Conservation (phyloP, 1,284 basidiomycete genomes). For the Chiua sp. region DNA sequence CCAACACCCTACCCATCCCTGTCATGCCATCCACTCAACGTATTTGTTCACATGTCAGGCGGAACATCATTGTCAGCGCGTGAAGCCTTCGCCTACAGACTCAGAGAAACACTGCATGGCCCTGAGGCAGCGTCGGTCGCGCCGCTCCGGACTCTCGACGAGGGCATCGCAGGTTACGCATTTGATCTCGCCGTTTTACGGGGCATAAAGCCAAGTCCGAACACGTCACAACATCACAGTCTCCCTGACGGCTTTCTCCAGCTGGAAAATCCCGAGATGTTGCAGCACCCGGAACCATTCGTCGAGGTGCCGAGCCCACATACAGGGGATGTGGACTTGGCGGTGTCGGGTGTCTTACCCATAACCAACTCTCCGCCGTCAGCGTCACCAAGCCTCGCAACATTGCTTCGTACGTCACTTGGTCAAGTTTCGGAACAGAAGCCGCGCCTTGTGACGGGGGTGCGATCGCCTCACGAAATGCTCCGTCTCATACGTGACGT, state of each 20-base stretch:
- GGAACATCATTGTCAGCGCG: slow-evolving; percentile 61
- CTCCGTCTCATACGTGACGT: slow-evolving; percentile 64
- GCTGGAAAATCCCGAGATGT: slow-evolving; percentile 10
- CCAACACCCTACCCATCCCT: not conserved
- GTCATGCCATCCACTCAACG: slow-evolving; percentile 39
- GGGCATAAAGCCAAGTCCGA: slow-evolving; percentile 25
- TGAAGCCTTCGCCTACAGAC: slow-evolving; percentile 61
- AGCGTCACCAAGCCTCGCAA: slow-evolving; percentile 27
- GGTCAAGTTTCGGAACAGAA: slow-evolving; percentile 55
- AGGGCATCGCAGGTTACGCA: slow-evolving; percentile 68
- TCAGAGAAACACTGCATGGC: slow-evolving; percentile 60
- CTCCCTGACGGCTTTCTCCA: slow-evolving; percentile 20
- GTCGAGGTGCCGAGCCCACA: slow-evolving; percentile 16
- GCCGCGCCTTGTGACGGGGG: slow-evolving; percentile 63
- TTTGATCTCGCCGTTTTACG: slow-evolving; percentile 70
- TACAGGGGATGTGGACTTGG: not conserved
- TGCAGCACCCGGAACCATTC: slow-evolving; percentile 17
- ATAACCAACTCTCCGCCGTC: slow-evolving; percentile 1
- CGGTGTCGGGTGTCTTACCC: slow-evolving; percentile 3
- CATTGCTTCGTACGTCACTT: slow-evolving; percentile 65
- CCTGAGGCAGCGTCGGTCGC: slow-evolving; percentile 58
- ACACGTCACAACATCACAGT: slow-evolving; percentile 18
- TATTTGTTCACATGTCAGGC: slow-evolving; percentile 75
- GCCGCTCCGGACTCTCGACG: slow-evolving; percentile 62
- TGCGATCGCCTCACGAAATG: slow-evolving; percentile 73